phyloP scores from a whole-genome alignment of 2,329 filamentous ascomycete genomes.

The Aspergillus vadensis region DNA sequence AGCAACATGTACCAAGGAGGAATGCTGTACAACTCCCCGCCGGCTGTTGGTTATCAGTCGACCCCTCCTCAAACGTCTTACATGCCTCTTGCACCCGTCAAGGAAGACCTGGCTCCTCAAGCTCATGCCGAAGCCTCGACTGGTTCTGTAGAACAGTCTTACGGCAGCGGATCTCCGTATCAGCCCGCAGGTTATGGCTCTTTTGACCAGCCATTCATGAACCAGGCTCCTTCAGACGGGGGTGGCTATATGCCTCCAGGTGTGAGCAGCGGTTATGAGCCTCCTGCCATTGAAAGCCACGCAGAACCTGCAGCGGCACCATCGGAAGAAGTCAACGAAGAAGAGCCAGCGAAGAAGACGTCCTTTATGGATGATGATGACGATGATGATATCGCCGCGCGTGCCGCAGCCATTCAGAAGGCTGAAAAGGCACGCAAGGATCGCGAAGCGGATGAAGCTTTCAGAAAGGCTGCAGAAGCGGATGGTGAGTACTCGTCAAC shows the following conservation, averaged over 20 bases:
- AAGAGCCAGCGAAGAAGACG: slow-evolving; percentile 70
- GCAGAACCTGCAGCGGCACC: slow-evolving; percentile 40
- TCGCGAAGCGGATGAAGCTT: slow-evolving; percentile 78
- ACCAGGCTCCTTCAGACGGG: slow-evolving; percentile 26
- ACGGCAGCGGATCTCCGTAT: slow-evolving; percentile 33
- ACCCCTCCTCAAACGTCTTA: slow-evolving; percentile 43
- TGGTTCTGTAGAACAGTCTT: slow-evolving; percentile 24
- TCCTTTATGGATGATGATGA: slow-evolving; percentile 81
- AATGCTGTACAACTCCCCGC: slow-evolving; percentile 36
- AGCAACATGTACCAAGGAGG: slow-evolving; percentile 35
- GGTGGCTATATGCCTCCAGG: slow-evolving; percentile 41
- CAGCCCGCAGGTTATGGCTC: slow-evolving; percentile 23
- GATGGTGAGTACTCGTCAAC: slow-evolving; percentile 51
- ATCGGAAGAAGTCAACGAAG: slow-evolving; percentile 56
- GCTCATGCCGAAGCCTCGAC: slow-evolving; percentile 24
- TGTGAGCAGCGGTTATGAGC: slow-evolving; percentile 36
- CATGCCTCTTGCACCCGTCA: slow-evolving; percentile 43
- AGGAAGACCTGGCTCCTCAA: slow-evolving; percentile 37
- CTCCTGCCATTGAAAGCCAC: slow-evolving; percentile 41
- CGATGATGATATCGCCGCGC: slow-evolving; percentile 62
- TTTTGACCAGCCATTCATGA: slow-evolving; percentile 26
- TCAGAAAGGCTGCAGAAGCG: slow-evolving; percentile 77
- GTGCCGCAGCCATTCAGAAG: slow-evolving; percentile 55
- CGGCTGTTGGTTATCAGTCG: slow-evolving; percentile 35
- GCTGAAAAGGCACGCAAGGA: slow-evolving; percentile 70